These are phyloP conservation scores for Yarrowia yakushimensis DNA, from an alignment of 805 yeast species.

Conservation along the genomic window DNA sequence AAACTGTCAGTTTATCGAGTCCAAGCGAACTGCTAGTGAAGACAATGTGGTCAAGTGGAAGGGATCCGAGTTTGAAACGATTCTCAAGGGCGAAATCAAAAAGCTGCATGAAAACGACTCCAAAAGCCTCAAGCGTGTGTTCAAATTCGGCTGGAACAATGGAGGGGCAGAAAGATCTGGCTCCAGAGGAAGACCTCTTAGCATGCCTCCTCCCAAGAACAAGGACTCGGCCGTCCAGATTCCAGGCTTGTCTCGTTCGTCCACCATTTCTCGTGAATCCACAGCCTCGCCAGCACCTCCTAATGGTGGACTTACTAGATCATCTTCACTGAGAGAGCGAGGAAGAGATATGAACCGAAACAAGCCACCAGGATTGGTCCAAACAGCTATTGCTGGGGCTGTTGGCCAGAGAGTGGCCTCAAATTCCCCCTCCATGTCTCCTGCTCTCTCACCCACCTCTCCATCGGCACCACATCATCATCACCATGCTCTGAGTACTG, in stretches of 20 bases:
- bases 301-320: background rate
- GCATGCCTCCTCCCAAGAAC: constrained; percentile 13
- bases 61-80: constrained; percentile 10
- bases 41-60: constrained; percentile 11
- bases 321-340: background rate
- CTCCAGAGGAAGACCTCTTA: constrained; percentile 3
- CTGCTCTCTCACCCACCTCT: background rate
- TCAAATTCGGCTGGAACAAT: constrained; percentile 13
- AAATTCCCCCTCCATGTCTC: background rate
- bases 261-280: background rate
- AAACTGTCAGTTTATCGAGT: constrained; percentile 6
- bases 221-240: background rate
- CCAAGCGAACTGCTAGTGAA: background rate
- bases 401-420: background rate
- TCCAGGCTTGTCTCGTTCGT: background rate
- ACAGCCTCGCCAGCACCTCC: background rate
- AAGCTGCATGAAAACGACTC: background rate
- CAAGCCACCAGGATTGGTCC: background rate
- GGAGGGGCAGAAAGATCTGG: background rate
- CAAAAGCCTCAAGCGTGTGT: background rate
- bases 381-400: constrained; percentile 1
- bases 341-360: constrained; percentile 1
- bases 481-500: background rate
- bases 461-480: background rate
- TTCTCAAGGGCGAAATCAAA: constrained; percentile 1